These are phyloP conservation scores for Symbiodinium natans DNA, from an alignment of 73 alveolate species.

Conservation along the genomic window DNA sequence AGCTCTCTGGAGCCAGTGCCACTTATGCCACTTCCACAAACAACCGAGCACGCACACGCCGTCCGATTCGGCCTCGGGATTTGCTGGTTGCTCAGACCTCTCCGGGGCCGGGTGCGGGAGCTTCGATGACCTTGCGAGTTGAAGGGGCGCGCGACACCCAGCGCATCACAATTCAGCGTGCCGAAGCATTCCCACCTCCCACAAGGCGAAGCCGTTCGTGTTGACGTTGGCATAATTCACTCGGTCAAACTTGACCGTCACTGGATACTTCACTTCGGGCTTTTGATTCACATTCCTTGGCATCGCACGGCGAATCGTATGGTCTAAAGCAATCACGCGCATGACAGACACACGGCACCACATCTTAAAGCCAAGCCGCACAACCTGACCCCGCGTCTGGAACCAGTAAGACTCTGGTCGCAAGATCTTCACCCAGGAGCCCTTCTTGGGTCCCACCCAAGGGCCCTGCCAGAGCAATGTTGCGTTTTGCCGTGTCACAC, in stretches of 20 bases:
- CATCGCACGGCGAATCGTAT: too few relatives aligned
- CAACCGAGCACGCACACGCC: too few relatives aligned
- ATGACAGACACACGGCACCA: too few relatives aligned
- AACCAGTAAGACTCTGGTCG: slow-evolving; percentile 93
- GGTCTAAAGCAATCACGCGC: too few relatives aligned
- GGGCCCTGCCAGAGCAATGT: not conserved
- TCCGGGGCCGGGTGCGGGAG: slow-evolving; percentile 90
- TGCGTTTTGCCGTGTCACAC: too few relatives aligned
- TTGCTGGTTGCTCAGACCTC: slow-evolving; percentile 21
- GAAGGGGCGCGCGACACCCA: too few relatives aligned
- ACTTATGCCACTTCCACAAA: too few relatives aligned
- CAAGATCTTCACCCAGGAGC: slow-evolving; percentile 80
- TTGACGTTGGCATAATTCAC: slow-evolving; percentile 84
- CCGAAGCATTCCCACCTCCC: too few relatives aligned
- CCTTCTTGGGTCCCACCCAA: slow-evolving; percentile 91
- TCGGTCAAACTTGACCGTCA: slow-evolving; percentile 76
- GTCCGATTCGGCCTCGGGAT: too few relatives aligned
- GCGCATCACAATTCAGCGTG: not conserved
- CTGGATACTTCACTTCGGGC: slow-evolving; percentile 85
- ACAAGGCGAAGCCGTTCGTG: slow-evolving; percentile 73
- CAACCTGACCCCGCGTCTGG: slow-evolving; percentile 84
- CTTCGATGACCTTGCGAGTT: slow-evolving; percentile 62
- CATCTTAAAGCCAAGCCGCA: slow-evolving; percentile 1
- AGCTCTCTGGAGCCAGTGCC: too few relatives aligned
- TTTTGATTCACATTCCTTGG: slow-evolving; percentile 68